These are phyloP conservation scores for Ophidiomyces ophidiicola DNA, from an alignment of 2,329 filamentous ascomycete genomes.

Conservation along the genomic window DNA sequence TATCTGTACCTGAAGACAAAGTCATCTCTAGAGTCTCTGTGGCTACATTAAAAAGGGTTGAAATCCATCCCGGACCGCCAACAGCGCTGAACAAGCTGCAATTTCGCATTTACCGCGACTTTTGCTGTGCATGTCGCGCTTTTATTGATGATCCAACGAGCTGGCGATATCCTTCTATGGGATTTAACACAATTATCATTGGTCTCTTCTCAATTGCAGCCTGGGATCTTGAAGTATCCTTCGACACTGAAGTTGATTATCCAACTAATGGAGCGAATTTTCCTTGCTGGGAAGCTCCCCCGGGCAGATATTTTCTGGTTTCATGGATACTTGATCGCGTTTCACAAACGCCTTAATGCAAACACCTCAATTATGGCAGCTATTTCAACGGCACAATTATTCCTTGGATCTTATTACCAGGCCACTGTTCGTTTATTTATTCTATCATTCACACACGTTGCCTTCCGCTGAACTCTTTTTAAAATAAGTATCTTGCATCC, in stretches of 20 bases:
- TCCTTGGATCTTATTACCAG: slow-evolving; percentile 4
- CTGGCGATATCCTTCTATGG: slow-evolving; percentile 16
- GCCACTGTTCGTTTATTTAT: slow-evolving; percentile 15
- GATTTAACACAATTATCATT: slow-evolving; percentile 17
- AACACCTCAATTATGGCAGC: slow-evolving; percentile 9
- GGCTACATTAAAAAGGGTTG: slow-evolving; percentile 11
- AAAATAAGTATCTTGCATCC: slow-evolving; percentile 11
- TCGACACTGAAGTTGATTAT: slow-evolving; percentile 10
- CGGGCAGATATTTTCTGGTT: slow-evolving; percentile 15
- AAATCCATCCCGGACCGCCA: slow-evolving; percentile 16
- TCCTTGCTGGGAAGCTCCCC: slow-evolving; percentile 14
- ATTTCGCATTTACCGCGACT: slow-evolving; percentile 19
- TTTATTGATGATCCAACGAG: slow-evolving; percentile 19
- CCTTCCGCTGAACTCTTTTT: slow-evolving; percentile 17
- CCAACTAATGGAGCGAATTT: slow-evolving; percentile 6
- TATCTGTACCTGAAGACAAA: slow-evolving; percentile 5
- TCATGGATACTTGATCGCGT: slow-evolving; percentile 15
- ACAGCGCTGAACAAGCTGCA: slow-evolving; percentile 22
- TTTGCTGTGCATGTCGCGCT: slow-evolving; percentile 19
- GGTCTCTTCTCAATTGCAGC: slow-evolving; percentile 17
- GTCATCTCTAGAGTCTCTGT: no score
- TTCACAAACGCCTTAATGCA: slow-evolving; percentile 8
- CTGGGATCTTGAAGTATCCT: slow-evolving; percentile 18
- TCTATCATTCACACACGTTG: slow-evolving; percentile 17
- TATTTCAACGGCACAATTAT: slow-evolving; percentile 10